Conservation (phyloP, 208 protist species). For the Balamuthia mandrillaris region DNA sequence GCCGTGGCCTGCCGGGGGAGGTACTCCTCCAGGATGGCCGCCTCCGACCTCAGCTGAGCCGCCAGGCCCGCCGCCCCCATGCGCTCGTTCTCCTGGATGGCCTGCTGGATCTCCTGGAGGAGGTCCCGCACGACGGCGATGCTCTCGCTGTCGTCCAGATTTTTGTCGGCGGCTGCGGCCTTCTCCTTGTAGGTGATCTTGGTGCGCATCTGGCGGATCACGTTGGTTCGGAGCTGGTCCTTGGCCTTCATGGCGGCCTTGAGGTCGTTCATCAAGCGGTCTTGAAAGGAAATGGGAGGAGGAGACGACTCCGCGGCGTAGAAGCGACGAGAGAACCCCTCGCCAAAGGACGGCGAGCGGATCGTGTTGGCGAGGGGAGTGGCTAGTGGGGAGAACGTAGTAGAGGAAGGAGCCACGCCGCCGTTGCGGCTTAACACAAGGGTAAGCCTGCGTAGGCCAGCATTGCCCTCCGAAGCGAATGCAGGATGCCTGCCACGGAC, state of each 20-base stretch:
- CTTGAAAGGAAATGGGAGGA: too few relatives aligned
- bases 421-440: too few relatives aligned
- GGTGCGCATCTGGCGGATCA: slow-evolving; percentile 21
- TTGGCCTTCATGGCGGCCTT: background rate
- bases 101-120: slow-evolving; percentile 1
- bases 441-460: too few relatives aligned
- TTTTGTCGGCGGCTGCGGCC: background rate
- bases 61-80: background rate
- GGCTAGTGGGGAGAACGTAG: too few relatives aligned
- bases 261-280: background rate
- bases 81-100: background rate
- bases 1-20: background rate
- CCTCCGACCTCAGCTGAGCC: background rate
- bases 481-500: too few relatives aligned
- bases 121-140: background rate
- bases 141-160: background rate
- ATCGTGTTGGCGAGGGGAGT: too few relatives aligned
- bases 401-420: too few relatives aligned
- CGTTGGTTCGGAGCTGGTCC: background rate
- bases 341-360: too few relatives aligned
- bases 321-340: too few relatives aligned
- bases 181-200: slow-evolving; percentile 29
- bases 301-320: too few relatives aligned
- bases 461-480: too few relatives aligned
- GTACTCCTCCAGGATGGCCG: background rate